Percentiles rank a stretch among this genome's conserved stretches.
phyloP scores from a whole-genome alignment of 1,284 basidiomycete species.

The Porogramme epimiltina region DNA sequence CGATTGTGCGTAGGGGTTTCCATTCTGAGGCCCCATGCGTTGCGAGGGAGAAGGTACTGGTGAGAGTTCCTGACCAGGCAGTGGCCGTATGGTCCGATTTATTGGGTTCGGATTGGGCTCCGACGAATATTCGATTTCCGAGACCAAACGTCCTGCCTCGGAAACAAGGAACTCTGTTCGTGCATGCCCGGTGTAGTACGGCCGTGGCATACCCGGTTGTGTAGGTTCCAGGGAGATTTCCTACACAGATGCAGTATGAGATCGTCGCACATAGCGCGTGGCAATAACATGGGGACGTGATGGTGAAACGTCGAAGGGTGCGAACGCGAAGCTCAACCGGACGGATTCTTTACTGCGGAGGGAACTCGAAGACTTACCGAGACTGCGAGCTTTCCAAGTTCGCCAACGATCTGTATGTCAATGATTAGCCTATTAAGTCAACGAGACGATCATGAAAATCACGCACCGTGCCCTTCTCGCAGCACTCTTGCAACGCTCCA shows the following conservation, averaged over 20 bases:
- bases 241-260: no score
- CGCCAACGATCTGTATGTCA: slow-evolving; percentile 69
- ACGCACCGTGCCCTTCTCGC: slow-evolving; percentile 78
- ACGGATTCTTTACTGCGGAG: no score
- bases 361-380: slow-evolving; percentile 52
- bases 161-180: slow-evolving; percentile 62
- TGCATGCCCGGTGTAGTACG: slow-evolving; percentile 68
- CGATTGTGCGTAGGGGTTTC: not conserved
- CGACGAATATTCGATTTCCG: slow-evolving; percentile 54
- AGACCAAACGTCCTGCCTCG: slow-evolving; percentile 64
- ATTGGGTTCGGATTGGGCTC: slow-evolving; percentile 35
- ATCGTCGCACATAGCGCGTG: no score
- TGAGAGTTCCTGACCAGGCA: slow-evolving; percentile 16
- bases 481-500: slow-evolving; percentile 84
- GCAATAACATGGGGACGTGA: no score
- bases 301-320: no score
- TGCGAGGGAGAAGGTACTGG: slow-evolving; percentile 10
- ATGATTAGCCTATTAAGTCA: not conserved
- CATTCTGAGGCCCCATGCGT: slow-evolving; percentile 1
- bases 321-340: no score
- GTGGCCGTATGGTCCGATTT: slow-evolving; percentile 17
- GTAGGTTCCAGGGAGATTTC: slow-evolving; percentile 84
- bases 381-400: slow-evolving; percentile 79
- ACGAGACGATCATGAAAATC: slow-evolving; percentile 8
- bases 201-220: slow-evolving; percentile 78